Evolutionary conservation across 139 green algal species (phyloP).

Genomic region (Micromonas pusilla): DNA sequence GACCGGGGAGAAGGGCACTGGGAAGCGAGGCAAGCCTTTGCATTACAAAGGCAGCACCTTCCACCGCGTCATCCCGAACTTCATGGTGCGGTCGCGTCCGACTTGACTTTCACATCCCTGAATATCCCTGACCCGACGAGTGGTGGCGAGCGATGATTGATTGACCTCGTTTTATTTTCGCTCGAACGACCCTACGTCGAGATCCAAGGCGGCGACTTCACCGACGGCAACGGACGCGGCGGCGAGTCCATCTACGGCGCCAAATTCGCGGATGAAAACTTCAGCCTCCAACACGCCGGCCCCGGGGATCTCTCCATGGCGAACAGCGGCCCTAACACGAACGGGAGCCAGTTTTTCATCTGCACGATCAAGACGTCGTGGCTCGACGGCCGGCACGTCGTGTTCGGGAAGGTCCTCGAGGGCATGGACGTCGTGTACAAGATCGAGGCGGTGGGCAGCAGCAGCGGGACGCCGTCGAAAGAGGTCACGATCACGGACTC

Average conservation of each 20-base stretch:
- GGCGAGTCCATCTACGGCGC: constrained; percentile 78
- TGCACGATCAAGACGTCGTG: constrained; percentile 31
- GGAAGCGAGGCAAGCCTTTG: constrained; percentile 19
- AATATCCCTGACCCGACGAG: too few relatives aligned
- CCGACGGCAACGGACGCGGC: constrained; percentile 59
- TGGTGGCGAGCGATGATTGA: too few relatives aligned
- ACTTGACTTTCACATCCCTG: too few relatives aligned
- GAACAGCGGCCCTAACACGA: constrained; percentile 70
- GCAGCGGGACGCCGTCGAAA: constrained; percentile 62
- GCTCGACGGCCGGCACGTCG: constrained; percentile 69
- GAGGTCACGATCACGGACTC: constrained; percentile 69
- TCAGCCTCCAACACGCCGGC: constrained; percentile 67
- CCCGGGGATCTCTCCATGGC: constrained; percentile 76
- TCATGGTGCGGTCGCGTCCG: constrained; percentile 32
- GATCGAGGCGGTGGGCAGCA: constrained; percentile 71
- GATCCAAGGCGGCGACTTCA: constrained; percentile 52
- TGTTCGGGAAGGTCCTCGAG: constrained; percentile 90
- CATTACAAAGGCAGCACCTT: constrained; percentile 34
- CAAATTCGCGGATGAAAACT: constrained; percentile 68
- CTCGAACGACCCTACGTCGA: too few relatives aligned
- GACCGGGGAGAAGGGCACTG: constrained; percentile 51
- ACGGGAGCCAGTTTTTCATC: constrained; percentile 81
- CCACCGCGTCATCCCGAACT: constrained; percentile 32
- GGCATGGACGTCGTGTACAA: constrained; percentile 91
- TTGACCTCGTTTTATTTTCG: too few relatives aligned